These are phyloP conservation scores for Colletotrichum sp. DNA, from an alignment of 2,329 filamentous ascomycete genomes.

Conservation along the genomic window DNA sequence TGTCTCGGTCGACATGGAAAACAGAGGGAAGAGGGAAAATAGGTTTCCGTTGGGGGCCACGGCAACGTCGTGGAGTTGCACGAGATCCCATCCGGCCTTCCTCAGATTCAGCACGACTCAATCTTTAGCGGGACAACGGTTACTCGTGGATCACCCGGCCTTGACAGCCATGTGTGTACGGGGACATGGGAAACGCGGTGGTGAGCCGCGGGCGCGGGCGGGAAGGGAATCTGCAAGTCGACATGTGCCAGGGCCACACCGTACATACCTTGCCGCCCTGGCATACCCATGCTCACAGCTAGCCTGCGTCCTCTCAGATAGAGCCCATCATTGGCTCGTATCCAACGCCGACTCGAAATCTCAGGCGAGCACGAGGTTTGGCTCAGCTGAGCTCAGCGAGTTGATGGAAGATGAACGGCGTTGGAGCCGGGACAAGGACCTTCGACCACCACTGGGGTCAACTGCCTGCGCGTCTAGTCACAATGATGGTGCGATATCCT, in stretches of 20 bases:
- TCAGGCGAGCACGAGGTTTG: background rate
- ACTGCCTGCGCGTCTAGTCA: background rate
- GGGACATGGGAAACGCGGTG: background rate
- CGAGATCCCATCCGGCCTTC: slow-evolving; percentile 2
- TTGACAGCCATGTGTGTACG: background rate
- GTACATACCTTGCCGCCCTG: background rate
- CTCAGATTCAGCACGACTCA: slow-evolving; percentile 7
- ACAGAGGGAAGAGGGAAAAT: background rate
- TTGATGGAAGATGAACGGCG: background rate
- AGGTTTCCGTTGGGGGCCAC: background rate
- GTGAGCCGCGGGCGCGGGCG: slow-evolving; percentile 3
- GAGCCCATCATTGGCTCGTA: background rate
- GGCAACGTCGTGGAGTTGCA: background rate
- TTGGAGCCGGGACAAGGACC: background rate
- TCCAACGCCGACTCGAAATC: background rate
- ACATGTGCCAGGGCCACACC: background rate
- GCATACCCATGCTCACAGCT: background rate
- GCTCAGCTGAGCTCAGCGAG: background rate
- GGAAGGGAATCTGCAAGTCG: slow-evolving; percentile 11
- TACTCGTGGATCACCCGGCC: slow-evolving; percentile 1
- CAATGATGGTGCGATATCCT: background rate
- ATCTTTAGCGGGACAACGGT: background rate
- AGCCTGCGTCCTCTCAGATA: background rate
- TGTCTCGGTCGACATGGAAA: background rate
- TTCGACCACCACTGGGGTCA: background rate